Evolutionary conservation across 345 rosid species (phyloP), one percentile per base, ranked within the genome.

Genomic region (Trapa incisa): DNA sequence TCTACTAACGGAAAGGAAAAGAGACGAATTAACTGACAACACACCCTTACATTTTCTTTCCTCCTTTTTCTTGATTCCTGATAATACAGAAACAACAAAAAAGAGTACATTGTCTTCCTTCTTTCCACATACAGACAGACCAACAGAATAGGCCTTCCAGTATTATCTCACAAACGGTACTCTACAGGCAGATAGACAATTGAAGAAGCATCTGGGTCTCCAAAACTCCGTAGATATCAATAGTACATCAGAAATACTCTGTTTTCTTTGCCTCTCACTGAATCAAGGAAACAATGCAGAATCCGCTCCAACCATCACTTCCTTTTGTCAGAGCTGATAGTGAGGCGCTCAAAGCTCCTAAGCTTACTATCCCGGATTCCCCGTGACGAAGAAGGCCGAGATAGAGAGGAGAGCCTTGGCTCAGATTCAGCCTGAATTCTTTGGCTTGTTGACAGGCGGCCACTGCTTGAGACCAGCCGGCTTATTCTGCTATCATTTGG

Each of bases 381-480:
- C 3, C 61, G 66, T 35, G 72, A 70, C 33, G 72, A 61, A 29
- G 72, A 39, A 16, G 67, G 72, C n/a, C 67, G 72, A 36, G 72
- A 47, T 17, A 70, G 48, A 42, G 67, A 61, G 47, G 57, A 37
- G 45, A 43, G n/a, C 29, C 64, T 70, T 33, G 72, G 57, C 47
- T 70, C 72, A 1, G 67, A 47, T 29, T 76, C 86, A 45, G 77
- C 77, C 75, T 80, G 92, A 52, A 72, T 47, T 73, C 91, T 79
- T 61, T 86, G 95, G 37, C 84, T 77, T 48, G 86, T 81, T 48
- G 96, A 82, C 65, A 83, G 41, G 52, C 95, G 85, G 14, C 63
- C 85, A 22, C 79, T 79, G 69, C 82, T 82, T n/a, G 92, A 71
- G 47, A 79, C 71, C 63, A 92, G 54, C 65, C 91, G 79, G 75